phyloP scores from a whole-genome alignment of 2,329 filamentous ascomycete species.

The Neofusicoccum sp. region DNA sequence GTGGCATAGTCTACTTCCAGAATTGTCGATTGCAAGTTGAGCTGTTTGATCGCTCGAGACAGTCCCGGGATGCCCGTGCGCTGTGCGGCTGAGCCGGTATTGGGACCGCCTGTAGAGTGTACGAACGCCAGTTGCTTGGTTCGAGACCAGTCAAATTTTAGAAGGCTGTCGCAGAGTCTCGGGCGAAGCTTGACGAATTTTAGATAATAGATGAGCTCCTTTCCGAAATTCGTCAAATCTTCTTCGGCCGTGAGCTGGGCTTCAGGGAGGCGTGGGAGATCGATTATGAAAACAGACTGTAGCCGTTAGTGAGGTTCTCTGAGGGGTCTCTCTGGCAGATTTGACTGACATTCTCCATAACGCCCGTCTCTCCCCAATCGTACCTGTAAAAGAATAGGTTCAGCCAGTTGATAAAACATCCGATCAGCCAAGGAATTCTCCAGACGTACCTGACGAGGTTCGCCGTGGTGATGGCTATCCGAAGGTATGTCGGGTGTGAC shows the following conservation, averaged over 20 bases:
- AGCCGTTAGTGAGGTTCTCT: conserved; percentile 1
- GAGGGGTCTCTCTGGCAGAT: not conserved
- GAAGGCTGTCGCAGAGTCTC: conserved; percentile 67
- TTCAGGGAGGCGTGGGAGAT: conserved; percentile 67
- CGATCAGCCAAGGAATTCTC: not conserved
- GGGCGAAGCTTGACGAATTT: conserved; percentile 66
- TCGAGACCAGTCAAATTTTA: conserved; percentile 78
- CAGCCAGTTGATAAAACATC: not conserved
- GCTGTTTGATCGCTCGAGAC: conserved; percentile 60
- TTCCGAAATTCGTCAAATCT: conserved; percentile 61
- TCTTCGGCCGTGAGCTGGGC: conserved; percentile 30
- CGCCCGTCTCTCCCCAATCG: conserved; percentile 81
- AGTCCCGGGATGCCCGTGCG: conserved; percentile 75
- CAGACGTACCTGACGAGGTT: conserved; percentile 76
- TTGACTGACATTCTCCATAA: conserved; percentile 76
- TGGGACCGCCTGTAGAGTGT: conserved; percentile 72
- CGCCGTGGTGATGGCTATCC: conserved; percentile 83
- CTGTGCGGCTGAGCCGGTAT: conserved; percentile 40
- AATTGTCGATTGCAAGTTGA: conserved; percentile 35
- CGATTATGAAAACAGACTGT: conserved; percentile 81
- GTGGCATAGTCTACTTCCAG: conserved; percentile 75
- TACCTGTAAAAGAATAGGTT: not conserved
- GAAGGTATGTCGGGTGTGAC: conserved; percentile 72
- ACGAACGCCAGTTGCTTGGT: conserved; percentile 78
- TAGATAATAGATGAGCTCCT: conserved; percentile 72